phyloP scores from a whole-genome alignment of 2,329 filamentous ascomycete species.

The Claviceps pazoutovae region DNA sequence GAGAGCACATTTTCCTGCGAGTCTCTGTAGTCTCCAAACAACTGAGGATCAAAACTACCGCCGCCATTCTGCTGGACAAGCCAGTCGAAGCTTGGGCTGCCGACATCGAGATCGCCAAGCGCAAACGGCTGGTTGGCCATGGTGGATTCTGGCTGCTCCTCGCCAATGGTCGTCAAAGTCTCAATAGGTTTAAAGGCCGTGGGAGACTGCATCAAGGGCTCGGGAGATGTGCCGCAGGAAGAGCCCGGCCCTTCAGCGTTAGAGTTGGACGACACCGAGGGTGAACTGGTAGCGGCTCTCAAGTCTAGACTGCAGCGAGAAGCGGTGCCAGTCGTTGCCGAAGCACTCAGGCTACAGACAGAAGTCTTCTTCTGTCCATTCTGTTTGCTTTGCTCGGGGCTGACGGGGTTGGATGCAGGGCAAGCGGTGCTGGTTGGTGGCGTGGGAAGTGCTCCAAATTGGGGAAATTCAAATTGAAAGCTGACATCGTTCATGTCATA shows the following conservation, averaged over 20 bases:
- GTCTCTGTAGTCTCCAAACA: conserved; percentile 88
- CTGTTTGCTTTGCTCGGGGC: conserved; percentile 15
- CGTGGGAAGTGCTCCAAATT: conserved; percentile 64
- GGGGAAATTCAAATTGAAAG: conserved; percentile 93
- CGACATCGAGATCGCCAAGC: conserved; percentile 24
- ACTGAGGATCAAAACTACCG: conserved; percentile 76
- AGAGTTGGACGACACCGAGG: conserved; percentile 48
- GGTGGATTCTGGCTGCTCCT: conserved; percentile 38
- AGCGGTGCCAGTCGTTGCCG: conserved; percentile 23
- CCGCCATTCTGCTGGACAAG: conserved; percentile 68
- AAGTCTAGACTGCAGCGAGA: conserved; percentile 40
- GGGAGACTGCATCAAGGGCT: conserved; percentile 60
- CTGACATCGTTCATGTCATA: conserved; percentile 57
- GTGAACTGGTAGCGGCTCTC: conserved; percentile 45
- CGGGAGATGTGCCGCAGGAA: conserved; percentile 65
- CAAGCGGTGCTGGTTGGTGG: conserved; percentile 19
- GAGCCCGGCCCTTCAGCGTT: conserved; percentile 41
- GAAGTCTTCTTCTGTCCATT: conserved; percentile 13
- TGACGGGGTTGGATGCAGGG: conserved; percentile 18
- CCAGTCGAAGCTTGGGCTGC: conserved; percentile 53
- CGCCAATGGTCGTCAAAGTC: conserved; percentile 49
- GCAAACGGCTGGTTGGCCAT: conserved; percentile 18
- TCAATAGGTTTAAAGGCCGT: conserved; percentile 49
- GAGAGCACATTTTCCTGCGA: conserved; percentile 67
- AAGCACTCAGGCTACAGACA: conserved; percentile 14